Base-by-base conservation (phyloP, 2,329 filamentous ascomycete genomes). In the Penicillium sclerotigenum region DNA sequence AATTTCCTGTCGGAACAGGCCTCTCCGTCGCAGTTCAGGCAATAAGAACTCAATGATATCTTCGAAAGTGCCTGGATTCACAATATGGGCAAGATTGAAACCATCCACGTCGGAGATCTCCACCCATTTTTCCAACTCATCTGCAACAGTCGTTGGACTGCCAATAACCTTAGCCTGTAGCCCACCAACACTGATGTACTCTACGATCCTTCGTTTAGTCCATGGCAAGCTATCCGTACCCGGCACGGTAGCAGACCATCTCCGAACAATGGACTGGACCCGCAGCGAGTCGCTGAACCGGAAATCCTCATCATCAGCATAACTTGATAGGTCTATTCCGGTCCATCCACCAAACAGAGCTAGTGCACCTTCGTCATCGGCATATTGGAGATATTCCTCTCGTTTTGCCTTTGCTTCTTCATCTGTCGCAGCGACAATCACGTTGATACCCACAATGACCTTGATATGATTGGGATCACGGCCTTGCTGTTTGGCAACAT, bases 271-370 rank as follows among this genome's bases (percentile, higher is more conserved):
- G 24, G 43, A 14, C 63, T 70, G 34, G 70, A 70, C 16, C 74
- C 71, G 10, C 62, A 71, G 7, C 66, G 68, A 1, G 68, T 65
- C 64, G 4, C 59, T 61, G 59, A 77, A 74, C 2, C 67, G 62
- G 38, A 77, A 73, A 52, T 77, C 72, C n/a, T 75, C 68, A 41
- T 77, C 73, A 37, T 76, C 73, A 1, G 65, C 58, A 56, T 70
- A 34, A 16, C 20, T 11, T 22, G 52, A 48, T 5, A 54, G 36
- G 14, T 54, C 52, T 70, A 70, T 10, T 71, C 72, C 75, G 2
- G 70, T 70, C 75, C 75, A 78, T 14, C 75, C 75, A 2, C 75
- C 75, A 52, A 78, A 77, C 1, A 78, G 63, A 0, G 74, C 67
- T 6, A 73, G 67, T 0, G 72, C 69, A 2, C 75, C 75, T 52